Evolutionary conservation across 1,139 yeast genomes (phyloP).

Genomic region (Insectozyma bohioensis): DNA sequence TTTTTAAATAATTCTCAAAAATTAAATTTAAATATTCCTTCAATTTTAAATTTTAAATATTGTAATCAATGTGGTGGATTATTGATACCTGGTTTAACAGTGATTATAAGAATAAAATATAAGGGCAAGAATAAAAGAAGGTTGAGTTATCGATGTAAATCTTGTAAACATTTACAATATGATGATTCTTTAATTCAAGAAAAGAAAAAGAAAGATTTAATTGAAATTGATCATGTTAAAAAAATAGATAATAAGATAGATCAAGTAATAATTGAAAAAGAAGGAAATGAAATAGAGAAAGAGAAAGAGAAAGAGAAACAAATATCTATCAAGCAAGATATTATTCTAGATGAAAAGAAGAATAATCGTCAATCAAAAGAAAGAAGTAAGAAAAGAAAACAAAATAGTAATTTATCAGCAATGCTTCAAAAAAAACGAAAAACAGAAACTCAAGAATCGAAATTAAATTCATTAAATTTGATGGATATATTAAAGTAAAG

Average conservation of each 20-base stretch:
- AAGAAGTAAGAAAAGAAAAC: conserved; percentile 30
- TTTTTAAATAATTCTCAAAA: conserved; percentile 23
- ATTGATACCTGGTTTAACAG: conserved; percentile 47
- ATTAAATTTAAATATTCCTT: conserved; percentile 30
- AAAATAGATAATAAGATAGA: too few species aligned
- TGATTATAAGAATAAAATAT: conserved; percentile 20
- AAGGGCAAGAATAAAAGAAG: conserved; percentile 6
- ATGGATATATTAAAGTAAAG: conserved; percentile 44
- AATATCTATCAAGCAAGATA: conserved; percentile 11
- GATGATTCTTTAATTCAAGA: conserved; percentile 8
- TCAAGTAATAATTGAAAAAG: too few species aligned
- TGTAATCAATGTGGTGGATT: conserved; percentile 49
- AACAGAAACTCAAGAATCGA: conserved; percentile 26
- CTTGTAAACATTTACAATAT: conserved; percentile 10
- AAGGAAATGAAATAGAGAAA: conserved; percentile 4
- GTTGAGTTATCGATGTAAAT: conserved; percentile 8
- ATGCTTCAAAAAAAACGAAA: conserved; percentile 46
- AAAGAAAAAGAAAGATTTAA: too few species aligned
- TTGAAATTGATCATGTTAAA: too few species aligned
- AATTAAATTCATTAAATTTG: conserved; percentile 37
- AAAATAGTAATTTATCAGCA: conserved; percentile 26
- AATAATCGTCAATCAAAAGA: conserved; percentile 22
- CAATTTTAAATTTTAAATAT: conserved; percentile 26
- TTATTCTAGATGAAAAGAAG: conserved; percentile 2
- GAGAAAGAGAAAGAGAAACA: conserved; percentile 4